A percentile compares a stretch with the other conserved stretches of the same genome.
These are phyloP conservation scores for Coniochaeta sp. DNA, from an alignment of 2,329 filamentous ascomycete species.

Conservation along the genomic window DNA sequence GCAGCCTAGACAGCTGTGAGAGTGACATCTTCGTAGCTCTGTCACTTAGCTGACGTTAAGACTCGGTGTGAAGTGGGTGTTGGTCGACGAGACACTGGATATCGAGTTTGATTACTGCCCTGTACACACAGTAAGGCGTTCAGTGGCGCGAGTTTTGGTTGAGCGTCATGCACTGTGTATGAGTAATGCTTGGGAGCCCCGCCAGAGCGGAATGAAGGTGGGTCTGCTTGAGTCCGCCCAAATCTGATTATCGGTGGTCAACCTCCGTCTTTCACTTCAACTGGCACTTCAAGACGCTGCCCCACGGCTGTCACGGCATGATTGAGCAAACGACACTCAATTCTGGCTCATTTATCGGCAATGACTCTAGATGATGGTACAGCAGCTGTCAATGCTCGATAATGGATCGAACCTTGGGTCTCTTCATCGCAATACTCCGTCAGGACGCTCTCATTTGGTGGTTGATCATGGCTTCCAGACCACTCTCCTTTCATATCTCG, in stretches of 20 bases:
- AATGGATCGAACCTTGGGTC: neutral
- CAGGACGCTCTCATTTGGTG: neutral
- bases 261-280: neutral
- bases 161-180: neutral
- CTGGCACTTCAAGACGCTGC: neutral
- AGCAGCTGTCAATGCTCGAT: neutral
- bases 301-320: neutral
- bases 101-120: too few species aligned
- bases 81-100: too few species aligned
- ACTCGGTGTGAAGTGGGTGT: neutral
- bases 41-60: neutral
- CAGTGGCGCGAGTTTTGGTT: neutral
- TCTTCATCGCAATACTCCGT: neutral
- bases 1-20: constrained; percentile 66
- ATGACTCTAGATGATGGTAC: neutral
- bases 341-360: neutral
- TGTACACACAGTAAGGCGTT: too few species aligned
- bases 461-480: neutral
- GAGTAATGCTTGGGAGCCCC: neutral
- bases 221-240: neutral
- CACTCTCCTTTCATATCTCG: neutral
- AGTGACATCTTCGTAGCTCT: constrained; percentile 37
- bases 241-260: neutral
- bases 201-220: neutral
- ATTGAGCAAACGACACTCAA: neutral